Evolutionary conservation across 2,329 filamentous ascomycete genomes (phyloP), one percentile per base, ranked within the genome.

Genomic region (Tolypocladium guangdongense): DNA sequence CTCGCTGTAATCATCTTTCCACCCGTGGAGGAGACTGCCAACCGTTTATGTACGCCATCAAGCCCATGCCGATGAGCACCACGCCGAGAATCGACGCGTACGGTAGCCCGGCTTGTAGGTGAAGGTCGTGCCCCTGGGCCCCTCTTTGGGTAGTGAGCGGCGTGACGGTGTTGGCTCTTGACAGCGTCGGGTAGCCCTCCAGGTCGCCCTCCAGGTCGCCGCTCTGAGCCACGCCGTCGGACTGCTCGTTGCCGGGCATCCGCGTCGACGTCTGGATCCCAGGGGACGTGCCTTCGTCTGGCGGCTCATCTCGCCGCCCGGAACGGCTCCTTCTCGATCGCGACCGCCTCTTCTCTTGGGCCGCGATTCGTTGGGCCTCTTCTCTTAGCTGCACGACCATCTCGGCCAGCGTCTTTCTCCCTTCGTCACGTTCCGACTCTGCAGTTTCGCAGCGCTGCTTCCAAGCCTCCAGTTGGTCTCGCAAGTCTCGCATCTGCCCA

Each of bases 31-130:
- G 62, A 24, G 63, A 41, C 62, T 90, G 86, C 87, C 87, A 92
- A 51, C 86, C 86, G 64, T 93, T 93, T 60, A 93, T 77, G 69
- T 90, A 91, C 43, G 87, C 87, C 88, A 93, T 93, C 58, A 93
- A 68, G 16, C 88, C 87, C 73, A 93, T 86, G 35, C 88, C 88
- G 56, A 93, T 73, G 53, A 93, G 69, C 30, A 93, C 88, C 35
- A 93, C 88, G 12, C 88, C 86, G 47, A 93, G 71, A 80, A 92
- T 90, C 2, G 87, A 90, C 41, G 86, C 85, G 64, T 91, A 92
- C 18, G 88, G 88, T 55, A 88, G 75, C 53, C 80, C 77, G 47
- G 84, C 66, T 41, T 70, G 61, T 54, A 78, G 63, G 50, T 66
- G 73, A 58, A 70, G 71, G 48, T 78, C 74, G 54, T 66, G 74